A percentile compares a stretch with the other conserved stretches of the same genome.
phyloP scores from a whole-genome alignment of 257 asterid genomes.

The Jacaranda mimosifolia region DNA sequence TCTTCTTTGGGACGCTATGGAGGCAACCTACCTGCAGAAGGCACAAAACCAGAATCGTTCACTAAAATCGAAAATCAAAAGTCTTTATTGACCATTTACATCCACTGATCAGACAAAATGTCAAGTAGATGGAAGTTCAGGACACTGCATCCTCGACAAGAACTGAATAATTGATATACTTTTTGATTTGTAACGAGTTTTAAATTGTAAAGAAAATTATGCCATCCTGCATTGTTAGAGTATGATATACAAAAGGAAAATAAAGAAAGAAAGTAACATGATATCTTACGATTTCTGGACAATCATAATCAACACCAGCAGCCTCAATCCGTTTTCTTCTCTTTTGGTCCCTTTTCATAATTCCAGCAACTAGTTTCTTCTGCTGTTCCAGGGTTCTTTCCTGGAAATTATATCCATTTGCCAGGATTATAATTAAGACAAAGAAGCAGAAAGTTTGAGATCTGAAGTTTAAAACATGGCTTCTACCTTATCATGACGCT shows the following conservation, averaged over 20 bases:
- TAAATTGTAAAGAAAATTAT: neutral
- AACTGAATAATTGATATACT: no score
- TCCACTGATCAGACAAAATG: no score
- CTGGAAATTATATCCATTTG: constrained; percentile 47
- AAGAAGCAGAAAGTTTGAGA: neutral
- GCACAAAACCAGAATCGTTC: neutral
- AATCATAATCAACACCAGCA: constrained; percentile 87
- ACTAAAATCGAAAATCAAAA: neutral
- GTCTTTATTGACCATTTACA: no score
- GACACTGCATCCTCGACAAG: neutral
- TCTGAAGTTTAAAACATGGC: neutral
- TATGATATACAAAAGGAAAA: neutral
- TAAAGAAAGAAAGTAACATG: constrained; percentile 44
- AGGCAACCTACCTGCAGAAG: constrained; percentile 63
- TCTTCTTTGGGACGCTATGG: constrained; percentile 81
- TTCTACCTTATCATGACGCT: constrained; percentile 77
- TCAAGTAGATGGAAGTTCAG: neutral
- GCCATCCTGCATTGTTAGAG: constrained; percentile 30
- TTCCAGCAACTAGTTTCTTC: constrained; percentile 64
- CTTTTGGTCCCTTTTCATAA: constrained; percentile 69
- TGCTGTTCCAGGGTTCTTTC: constrained; percentile 77
- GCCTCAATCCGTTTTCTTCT: constrained; percentile 83
- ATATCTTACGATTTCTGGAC: constrained; percentile 87
- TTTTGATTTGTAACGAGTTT: no score
- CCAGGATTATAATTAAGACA: neutral